Evolutionary conservation across 495 filamentous ascomycete genomes (phyloP), one percentile per base, ranked within the genome.

Genomic region (Penicillium coffeae): DNA sequence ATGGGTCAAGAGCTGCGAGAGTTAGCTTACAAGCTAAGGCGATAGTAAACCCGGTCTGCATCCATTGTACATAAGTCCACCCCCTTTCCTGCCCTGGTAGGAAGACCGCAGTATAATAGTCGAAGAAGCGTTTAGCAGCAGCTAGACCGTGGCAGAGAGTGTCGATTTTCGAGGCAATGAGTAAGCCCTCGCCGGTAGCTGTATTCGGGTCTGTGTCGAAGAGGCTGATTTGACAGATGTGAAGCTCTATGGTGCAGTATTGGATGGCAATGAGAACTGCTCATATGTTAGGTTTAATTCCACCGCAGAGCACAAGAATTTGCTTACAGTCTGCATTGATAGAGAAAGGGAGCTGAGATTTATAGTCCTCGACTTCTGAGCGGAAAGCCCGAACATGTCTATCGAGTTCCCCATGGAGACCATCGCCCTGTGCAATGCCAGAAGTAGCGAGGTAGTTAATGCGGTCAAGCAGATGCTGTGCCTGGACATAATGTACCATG

Each of bases 1-100:
- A 50, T 21, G 52, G 47, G 21, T 55, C 47, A 37, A 55, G 36
- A n/a, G 52, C 45, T 19, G 47, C 52, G 21, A 55, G 37, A 37
- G 42, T 47, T 3, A 55, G 42, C 42, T 55, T 55, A 33, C 47
- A 55, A 47, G 52, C 49, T 16, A 47, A 47, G 39, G 52, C 52
- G 18, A 55, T n/a, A 30, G 38, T 37, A 37, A 55, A 50, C 33
- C 52, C 53, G 2, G 45, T 42, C n/a, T 38, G 39, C 25, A 41
- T 37, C 55, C 55, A 58, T 46, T 53, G 45, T 6, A 36, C 21
- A 33, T 45, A 36, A 19, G 41, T 56, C 18, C 41, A 52, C 3
- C 38, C 40, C 15, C 39, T 40, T 38, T 47, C 33, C 14, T 40
- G 48, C n/a, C 41, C 30, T 8, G 42, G 45, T 4, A 49, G 40